Base-by-base conservation (phyloP, 495 filamentous ascomycete genomes). In the Aspergillus mulundensis region DNA sequence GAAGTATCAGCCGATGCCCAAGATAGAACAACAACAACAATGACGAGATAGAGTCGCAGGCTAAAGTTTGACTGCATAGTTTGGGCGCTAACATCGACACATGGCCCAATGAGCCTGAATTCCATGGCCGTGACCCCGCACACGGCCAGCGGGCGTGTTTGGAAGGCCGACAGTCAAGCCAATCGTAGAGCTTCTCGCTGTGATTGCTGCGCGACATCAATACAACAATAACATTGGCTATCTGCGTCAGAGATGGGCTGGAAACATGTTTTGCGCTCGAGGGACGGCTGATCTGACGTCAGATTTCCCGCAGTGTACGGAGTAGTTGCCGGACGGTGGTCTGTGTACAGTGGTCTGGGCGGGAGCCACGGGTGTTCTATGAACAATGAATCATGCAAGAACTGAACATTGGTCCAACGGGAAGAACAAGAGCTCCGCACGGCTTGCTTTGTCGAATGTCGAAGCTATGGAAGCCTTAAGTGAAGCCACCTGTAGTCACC, bases 41-140 rank as follows among this genome's bases (percentile, higher is more conserved):
- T 56, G 38, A 50, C 16, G 39, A 47, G 42, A 57, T 61, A 58
- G 60, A 54, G 61, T 63, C 60, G 61, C 61, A 63, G 6, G 8
- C 21, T 44, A 21, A 24, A 44, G 7, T 24, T n/a, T 44, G 44
- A 42, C 47, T 52, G 51, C 46, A 54, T 55, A 42, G 50, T 39
- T 18, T 39, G 42, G 51, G 52, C 61, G 46, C 61, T 60, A 61
- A 44, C 19, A 3, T 15, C 43, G 52, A 23, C 45, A 23, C 42
- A 39, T 57, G 36, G 46, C 25, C 61, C 58, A 61, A 64, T 64
- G 28, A 61, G n/a, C 38, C 38, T 8, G 6, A 23, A 6, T 39
- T 50, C 34, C 25, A 45, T 40, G 24, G 19, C 21, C 21, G 7
- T 18, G 56, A 61, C 61, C 61, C 61, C 61, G 61, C 61, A 61